Conservation (phyloP, 257 asterid genomes). For the Solanum acaule region DNA sequence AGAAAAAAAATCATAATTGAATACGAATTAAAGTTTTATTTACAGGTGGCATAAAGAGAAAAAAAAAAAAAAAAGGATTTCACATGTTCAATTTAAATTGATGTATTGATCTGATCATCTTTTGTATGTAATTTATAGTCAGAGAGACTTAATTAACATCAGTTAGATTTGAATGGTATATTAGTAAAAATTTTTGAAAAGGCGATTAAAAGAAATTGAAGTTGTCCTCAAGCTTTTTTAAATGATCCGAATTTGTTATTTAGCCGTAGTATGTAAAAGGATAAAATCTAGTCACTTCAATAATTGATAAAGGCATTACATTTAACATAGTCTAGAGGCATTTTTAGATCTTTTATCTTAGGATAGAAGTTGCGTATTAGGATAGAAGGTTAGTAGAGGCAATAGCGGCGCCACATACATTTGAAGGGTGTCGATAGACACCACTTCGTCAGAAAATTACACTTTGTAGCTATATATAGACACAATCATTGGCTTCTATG, state of each 20-base stretch:
- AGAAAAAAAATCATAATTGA: neutral
- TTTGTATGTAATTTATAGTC: too few species aligned
- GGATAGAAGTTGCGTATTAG: too few species aligned
- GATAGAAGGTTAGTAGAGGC: neutral
- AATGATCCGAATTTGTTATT: neutral
- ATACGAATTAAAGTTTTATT: neutral
- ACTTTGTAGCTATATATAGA: too few species aligned
- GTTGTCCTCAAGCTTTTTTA: neutral
- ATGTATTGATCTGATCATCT: neutral
- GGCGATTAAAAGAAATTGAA: too few species aligned
- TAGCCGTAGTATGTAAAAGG: neutral
- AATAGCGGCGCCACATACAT: too few species aligned
- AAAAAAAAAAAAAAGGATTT: too few species aligned
- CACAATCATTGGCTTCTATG: too few species aligned
- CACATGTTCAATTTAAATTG: neutral
- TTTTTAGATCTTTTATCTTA: neutral
- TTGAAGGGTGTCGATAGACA: too few species aligned
- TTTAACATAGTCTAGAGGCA: neutral
- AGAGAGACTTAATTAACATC: neutral
- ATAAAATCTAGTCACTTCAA: neutral
- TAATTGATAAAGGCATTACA: neutral
- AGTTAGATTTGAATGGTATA: neutral
- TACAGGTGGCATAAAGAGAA: neutral
- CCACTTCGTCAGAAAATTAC: too few species aligned
- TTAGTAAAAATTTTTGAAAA: neutral